These are phyloP conservation scores for Psophocarpus tetragonolobus DNA, from an alignment of 306 rosid genomes.

Conservation along the genomic window DNA sequence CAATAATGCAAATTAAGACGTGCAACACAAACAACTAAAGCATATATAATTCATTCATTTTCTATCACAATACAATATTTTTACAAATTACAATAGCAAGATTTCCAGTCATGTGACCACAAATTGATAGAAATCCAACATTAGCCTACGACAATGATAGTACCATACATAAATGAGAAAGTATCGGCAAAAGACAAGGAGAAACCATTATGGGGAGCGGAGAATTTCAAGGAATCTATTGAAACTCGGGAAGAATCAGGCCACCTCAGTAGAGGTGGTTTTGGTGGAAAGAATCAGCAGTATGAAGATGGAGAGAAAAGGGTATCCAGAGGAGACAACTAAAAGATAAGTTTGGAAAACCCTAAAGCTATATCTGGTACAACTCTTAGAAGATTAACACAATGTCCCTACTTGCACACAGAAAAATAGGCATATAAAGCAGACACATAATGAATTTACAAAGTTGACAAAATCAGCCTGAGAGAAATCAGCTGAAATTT, in stretches of 20 bases:
- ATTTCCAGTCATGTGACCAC: conserved; percentile 2
- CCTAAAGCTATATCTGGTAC: not conserved
- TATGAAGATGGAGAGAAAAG: not conserved
- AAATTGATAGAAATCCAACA: not conserved
- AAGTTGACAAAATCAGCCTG: not conserved
- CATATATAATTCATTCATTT: not conserved
- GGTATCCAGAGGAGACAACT: not conserved
- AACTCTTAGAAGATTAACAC: conserved; percentile 11
- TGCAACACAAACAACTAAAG: not conserved
- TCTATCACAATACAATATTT: not conserved
- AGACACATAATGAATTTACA: not conserved
- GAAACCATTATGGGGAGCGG: not conserved
- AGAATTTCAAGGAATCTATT: not conserved
- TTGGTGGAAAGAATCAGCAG: not conserved
- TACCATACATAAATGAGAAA: not conserved
- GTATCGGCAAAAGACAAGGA: not conserved
- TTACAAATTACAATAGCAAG: conserved; percentile 13
- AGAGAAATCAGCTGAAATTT: not conserved
- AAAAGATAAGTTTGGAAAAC: no score
- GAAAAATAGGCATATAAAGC: not conserved
- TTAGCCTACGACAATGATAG: not conserved
- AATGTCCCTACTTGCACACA: conserved; percentile 24
- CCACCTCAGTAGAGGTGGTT: not conserved
- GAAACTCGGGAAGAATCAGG: not conserved
- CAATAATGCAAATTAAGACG: not conserved